Percentiles rank a stretch among this genome's conserved stretches.
These are phyloP conservation scores for Cyclotella baltica DNA, from an alignment of 108 stramenopile genomes.

Conservation along the genomic window DNA sequence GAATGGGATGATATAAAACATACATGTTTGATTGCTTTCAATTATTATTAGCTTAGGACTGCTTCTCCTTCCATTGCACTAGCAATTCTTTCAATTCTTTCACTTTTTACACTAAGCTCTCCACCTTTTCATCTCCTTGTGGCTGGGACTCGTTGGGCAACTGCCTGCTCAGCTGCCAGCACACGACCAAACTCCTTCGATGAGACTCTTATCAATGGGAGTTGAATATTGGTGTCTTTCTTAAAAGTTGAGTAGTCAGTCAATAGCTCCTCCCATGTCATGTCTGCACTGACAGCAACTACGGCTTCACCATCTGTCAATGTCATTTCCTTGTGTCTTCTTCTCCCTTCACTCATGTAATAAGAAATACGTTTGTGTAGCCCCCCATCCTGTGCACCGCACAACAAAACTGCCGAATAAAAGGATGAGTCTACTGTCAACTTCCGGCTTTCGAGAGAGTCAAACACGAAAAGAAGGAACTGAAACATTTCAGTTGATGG, in stretches of 20 bases:
- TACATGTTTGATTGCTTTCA: not conserved
- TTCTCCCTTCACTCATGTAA: constrained; percentile 47
- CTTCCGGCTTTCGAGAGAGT: constrained; percentile 69
- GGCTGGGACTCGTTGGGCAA: constrained; percentile 23
- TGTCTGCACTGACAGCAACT: not conserved
- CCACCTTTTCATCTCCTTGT: no score
- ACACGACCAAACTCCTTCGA: constrained; percentile 40
- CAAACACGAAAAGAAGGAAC: constrained; percentile 77
- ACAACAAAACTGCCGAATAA: constrained; percentile 66
- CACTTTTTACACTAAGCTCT: not conserved
- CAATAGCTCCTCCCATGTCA: constrained; percentile 45
- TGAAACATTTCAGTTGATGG: constrained; percentile 55
- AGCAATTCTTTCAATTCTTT: not conserved
- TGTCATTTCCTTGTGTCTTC: constrained; percentile 33
- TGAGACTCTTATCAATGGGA: constrained; percentile 43
- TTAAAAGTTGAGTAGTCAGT: constrained; percentile 44
- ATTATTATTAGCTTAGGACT: not conserved
- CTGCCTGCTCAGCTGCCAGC: constrained; percentile 52
- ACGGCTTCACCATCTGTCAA: constrained; percentile 23
- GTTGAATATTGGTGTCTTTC: constrained; percentile 13
- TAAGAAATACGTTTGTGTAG: constrained; percentile 64
- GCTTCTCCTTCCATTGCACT: not conserved
- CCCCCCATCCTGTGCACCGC: constrained; percentile 63
- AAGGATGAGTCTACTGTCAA: constrained; percentile 66
- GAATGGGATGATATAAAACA: not conserved